Percentiles rank a stretch among this genome's conserved stretches.
These are phyloP conservation scores for Usnea hakonensis DNA, from an alignment of 495 filamentous ascomycete genomes.

Conservation along the genomic window DNA sequence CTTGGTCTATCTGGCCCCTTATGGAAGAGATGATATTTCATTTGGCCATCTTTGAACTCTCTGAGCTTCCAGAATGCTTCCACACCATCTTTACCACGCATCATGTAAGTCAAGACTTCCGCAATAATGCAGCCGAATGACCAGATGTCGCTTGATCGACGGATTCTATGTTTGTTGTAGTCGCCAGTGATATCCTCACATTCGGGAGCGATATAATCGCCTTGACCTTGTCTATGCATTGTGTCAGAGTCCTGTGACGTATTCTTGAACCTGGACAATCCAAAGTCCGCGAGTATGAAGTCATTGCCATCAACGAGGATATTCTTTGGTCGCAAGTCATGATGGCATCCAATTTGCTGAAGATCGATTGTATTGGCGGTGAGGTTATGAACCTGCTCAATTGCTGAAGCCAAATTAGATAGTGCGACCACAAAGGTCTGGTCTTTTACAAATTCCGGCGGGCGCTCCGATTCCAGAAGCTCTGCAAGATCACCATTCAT, in stretches of 20 bases:
- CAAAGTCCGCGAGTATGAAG: constrained; percentile 21
- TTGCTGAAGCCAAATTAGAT: background rate
- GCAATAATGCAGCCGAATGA: constrained; percentile 92
- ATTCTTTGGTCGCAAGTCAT: constrained; percentile 20
- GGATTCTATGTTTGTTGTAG: background rate
- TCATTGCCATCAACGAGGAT: constrained; percentile 11
- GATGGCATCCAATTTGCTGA: constrained; percentile 18
- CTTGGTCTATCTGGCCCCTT: too few relatives aligned
- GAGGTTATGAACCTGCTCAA: background rate
- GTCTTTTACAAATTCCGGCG: background rate
- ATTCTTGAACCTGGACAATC: constrained; percentile 1
- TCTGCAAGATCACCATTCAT: background rate
- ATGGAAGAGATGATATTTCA: too few relatives aligned
- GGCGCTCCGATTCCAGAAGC: background rate
- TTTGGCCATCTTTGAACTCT: background rate
- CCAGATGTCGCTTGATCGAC: constrained; percentile 76
- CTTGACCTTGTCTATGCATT: background rate
- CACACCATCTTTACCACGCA: background rate
- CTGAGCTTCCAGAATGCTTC: background rate
- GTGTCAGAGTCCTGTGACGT: background rate
- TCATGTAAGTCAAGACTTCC: constrained; percentile 6
- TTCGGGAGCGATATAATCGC: constrained; percentile 14
- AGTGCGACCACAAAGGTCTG: background rate
- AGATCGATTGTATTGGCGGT: background rate
- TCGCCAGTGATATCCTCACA: background rate